phyloP scores from a whole-genome alignment of 225 moss, liverwort and hornwort species.

The Straminergon stramineum region DNA sequence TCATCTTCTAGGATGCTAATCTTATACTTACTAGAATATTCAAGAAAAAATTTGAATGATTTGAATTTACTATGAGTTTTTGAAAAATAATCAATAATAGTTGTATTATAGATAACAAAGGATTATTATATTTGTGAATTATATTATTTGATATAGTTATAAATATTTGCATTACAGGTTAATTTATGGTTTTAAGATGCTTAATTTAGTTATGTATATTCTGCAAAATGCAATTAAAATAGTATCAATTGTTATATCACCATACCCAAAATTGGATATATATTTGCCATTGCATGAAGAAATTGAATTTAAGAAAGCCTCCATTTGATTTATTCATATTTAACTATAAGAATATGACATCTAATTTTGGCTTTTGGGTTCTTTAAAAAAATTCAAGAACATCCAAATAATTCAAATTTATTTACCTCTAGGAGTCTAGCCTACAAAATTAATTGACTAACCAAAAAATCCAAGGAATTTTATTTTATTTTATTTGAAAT shows the following conservation, averaged over 20 bases:
- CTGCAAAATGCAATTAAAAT: background rate
- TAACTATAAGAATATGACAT: background rate
- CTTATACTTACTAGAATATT: background rate
- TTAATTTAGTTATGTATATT: background rate
- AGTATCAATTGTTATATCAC: background rate
- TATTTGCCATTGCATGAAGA: background rate
- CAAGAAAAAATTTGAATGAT: background rate
- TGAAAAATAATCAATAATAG: background rate
- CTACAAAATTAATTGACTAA: background rate
- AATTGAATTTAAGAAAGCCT: background rate
- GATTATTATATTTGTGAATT: background rate
- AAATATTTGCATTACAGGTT: background rate
- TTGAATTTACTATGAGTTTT: background rate
- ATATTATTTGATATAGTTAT: background rate
- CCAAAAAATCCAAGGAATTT: too few relatives aligned
- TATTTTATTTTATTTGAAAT: background rate
- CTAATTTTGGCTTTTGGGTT: background rate
- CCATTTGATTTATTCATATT: background rate
- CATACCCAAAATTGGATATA: background rate
- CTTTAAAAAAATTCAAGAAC: background rate
- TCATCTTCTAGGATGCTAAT: background rate
- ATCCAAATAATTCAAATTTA: background rate
- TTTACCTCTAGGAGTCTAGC: background rate
- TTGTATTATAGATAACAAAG: background rate
- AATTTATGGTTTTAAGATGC: rapidly evolving